A percentile compares a stretch with the other conserved stretches of the same genome.
Conservation (phyloP, 2,329 filamentous ascomycete genomes). For the Clarireedia paspali region DNA sequence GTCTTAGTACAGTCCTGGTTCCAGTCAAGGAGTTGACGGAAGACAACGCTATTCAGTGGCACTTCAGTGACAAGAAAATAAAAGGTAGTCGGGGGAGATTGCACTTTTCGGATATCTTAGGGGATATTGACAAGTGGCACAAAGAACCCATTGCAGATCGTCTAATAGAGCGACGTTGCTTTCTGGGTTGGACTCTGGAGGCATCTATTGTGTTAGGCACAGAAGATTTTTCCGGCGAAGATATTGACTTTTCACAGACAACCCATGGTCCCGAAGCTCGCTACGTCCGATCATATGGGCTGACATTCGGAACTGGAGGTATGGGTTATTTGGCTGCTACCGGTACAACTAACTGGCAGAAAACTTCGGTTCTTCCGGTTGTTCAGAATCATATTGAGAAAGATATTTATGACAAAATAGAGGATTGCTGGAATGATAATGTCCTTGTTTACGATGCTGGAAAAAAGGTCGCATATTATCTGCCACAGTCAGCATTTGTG, state of each 20-base stretch:
- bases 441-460: not conserved
- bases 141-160: not conserved
- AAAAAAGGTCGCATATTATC: not conserved
- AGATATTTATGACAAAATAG: not conserved
- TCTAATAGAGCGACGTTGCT: not conserved
- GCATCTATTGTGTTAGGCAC: not conserved
- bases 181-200: not conserved
- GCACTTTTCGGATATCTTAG: not conserved
- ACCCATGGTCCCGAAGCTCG: not conserved
- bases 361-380: not conserved
- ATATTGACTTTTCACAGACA: not conserved
- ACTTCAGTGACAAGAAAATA: not conserved
- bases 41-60: not conserved
- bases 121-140: not conserved
- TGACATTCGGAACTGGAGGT: not conserved
- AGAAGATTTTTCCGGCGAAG: not conserved
- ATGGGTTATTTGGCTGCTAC: not conserved
- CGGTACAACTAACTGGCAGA: not conserved
- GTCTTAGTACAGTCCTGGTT: not conserved
- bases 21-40: not conserved
- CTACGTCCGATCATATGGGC: not conserved
- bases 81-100: not conserved
- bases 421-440: not conserved
- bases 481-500: not conserved
- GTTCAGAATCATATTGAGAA: not conserved